phyloP scores from a whole-genome alignment of 192 early-diverging fungal species.

The Linnemannia exigua region DNA sequence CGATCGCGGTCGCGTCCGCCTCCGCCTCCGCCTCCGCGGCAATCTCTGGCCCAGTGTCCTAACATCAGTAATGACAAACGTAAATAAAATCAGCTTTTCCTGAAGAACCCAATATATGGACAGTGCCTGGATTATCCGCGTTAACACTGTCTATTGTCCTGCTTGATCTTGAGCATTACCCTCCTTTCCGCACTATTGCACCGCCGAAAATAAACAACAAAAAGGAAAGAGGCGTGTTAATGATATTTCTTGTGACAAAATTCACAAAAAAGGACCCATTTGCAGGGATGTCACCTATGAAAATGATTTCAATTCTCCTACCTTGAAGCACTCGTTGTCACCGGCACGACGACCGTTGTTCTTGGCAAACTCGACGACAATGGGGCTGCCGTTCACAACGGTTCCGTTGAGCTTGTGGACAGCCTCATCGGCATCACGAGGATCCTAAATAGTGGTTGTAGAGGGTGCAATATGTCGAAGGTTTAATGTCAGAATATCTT shows the following conservation, averaged over 20 bases:
- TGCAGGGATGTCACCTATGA: neutral
- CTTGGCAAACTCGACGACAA: slow-evolving; percentile 71
- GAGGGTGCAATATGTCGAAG: neutral
- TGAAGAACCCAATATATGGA: neutral
- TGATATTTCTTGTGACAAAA: neutral
- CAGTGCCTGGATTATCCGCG: neutral
- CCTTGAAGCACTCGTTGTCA: slow-evolving; percentile 65
- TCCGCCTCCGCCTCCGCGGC: slow-evolving; percentile 53
- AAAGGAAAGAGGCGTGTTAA: neutral
- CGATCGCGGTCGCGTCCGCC: slow-evolving; percentile 51
- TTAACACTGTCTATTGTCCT: neutral
- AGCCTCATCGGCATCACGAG: slow-evolving; percentile 65
- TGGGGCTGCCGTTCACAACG: slow-evolving; percentile 55
- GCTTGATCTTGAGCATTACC: slow-evolving; percentile 5
- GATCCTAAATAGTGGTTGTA: slow-evolving; percentile 25
- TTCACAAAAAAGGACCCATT: no score
- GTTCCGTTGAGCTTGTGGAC: slow-evolving; percentile 57
- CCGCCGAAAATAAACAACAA: neutral
- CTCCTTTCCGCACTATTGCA: slow-evolving; percentile 39
- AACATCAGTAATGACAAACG: neutral
- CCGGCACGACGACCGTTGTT: slow-evolving; percentile 66
- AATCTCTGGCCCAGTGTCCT: slow-evolving; percentile 68
- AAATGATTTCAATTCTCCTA: slow-evolving; percentile 30
- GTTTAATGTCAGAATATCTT: slow-evolving; percentile 7
- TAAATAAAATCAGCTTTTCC: neutral